Percentiles rank a stretch among this genome's conserved stretches.
Conservation (phyloP, 495 filamentous ascomycete species). For the Xanthoparmelia taractica region DNA sequence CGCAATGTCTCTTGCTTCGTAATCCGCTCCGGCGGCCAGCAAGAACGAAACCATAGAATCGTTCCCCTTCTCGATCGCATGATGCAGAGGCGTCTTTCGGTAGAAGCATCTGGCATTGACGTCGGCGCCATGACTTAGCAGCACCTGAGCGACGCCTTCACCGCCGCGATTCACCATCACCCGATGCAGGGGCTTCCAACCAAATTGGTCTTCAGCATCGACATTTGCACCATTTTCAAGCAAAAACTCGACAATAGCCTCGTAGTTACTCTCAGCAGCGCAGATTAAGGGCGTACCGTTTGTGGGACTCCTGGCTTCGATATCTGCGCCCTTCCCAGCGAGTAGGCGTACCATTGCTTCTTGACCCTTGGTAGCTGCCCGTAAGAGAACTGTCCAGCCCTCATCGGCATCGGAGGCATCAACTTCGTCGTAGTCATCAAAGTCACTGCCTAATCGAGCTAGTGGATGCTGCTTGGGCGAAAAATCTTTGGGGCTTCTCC, state of each 20-base stretch:
- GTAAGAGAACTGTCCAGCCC: constrained; percentile 24
- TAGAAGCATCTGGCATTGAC: constrained; percentile 17
- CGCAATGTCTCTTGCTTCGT: constrained; percentile 20
- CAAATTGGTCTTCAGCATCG: constrained; percentile 20
- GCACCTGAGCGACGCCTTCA: constrained; percentile 3
- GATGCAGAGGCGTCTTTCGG: constrained; percentile 22
- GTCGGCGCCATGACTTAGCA: constrained; percentile 15
- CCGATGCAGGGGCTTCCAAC: constrained; percentile 24
- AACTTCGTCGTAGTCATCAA: constrained; percentile 15
- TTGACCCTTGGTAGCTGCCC: constrained; percentile 21
- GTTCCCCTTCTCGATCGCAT: constrained; percentile 24
- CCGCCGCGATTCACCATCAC: constrained; percentile 9
- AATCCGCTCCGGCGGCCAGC: constrained; percentile 16
- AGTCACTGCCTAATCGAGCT: not conserved
- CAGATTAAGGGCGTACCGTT: constrained; percentile 19
- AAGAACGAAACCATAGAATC: constrained; percentile 17
- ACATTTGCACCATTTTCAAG: constrained; percentile 19
- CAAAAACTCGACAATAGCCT: constrained; percentile 20
- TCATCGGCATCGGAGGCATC: not conserved
- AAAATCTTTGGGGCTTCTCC: constrained; percentile 18
- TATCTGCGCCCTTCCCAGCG: constrained; percentile 18
- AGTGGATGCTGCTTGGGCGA: constrained; percentile 8
- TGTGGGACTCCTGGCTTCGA: constrained; percentile 22
- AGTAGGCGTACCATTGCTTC: constrained; percentile 19
- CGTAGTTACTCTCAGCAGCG: constrained; percentile 17